These are phyloP conservation scores for Chaetomium sp. DNA, from an alignment of 2,329 filamentous ascomycete species.

Conservation along the genomic window DNA sequence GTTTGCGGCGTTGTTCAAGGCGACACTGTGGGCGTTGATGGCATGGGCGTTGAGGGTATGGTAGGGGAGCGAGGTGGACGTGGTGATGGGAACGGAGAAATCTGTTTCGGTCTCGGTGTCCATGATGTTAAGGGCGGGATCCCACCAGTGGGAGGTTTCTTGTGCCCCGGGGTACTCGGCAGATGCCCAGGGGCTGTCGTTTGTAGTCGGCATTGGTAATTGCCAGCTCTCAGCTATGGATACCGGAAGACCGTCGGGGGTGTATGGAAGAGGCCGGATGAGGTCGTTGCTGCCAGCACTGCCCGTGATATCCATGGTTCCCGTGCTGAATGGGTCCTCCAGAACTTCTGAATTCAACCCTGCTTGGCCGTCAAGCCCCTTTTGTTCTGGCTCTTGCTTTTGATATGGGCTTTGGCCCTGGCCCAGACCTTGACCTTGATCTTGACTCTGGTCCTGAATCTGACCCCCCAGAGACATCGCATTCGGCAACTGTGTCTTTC, in stretches of 20 bases:
- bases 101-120: conserved; percentile 8
- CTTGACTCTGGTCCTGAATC: too few species aligned
- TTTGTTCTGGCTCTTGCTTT: too few species aligned
- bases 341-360: too few species aligned
- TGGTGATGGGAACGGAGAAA: too few species aligned
- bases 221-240: conserved; percentile 22
- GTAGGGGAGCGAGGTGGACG: neutral
- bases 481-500: too few species aligned
- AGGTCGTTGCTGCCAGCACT: neutral
- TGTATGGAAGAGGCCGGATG: neutral
- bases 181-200: conserved; percentile 19
- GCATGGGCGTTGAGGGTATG: neutral
- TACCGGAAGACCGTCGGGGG: conserved; percentile 16
- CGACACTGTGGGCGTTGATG: conserved; percentile 25
- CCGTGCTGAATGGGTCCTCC: too few species aligned
- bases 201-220: conserved; percentile 11
- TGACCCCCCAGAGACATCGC: too few species aligned
- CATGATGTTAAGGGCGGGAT: conserved; percentile 18
- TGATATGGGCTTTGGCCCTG: too few species aligned
- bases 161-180: conserved; percentile 10
- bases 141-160: conserved; percentile 28
- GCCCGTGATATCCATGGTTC: too few species aligned
- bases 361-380: too few species aligned
- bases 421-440: too few species aligned
- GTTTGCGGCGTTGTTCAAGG: conserved; percentile 26